These are phyloP conservation scores for Crinitomyces ghanaensis DNA, from an alignment of 805 yeast species.

Conservation along the genomic window DNA sequence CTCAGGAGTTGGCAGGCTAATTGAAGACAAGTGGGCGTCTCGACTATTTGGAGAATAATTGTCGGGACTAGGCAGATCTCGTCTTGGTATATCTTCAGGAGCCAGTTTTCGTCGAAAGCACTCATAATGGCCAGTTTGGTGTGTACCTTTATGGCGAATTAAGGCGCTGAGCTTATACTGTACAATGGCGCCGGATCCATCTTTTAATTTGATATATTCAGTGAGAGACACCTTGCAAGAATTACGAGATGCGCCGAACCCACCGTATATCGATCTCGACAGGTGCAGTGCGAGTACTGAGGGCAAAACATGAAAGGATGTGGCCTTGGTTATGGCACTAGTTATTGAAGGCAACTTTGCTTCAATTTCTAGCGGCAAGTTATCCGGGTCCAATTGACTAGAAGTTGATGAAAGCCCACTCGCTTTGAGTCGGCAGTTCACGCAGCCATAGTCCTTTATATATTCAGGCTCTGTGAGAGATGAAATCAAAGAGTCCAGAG, in stretches of 20 bases:
- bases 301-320: slow-evolving; percentile 55
- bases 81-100: too few species aligned
- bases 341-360: slow-evolving; percentile 33
- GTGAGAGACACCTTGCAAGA: slow-evolving; percentile 59
- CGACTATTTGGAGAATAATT: too few species aligned
- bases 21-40: too few species aligned
- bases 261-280: slow-evolving; percentile 70
- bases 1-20: too few species aligned
- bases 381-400: slow-evolving; percentile 35
- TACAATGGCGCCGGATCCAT: slow-evolving; percentile 13
- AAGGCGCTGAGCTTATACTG: slow-evolving; percentile 57
- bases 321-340: slow-evolving; percentile 57
- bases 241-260: slow-evolving; percentile 58
- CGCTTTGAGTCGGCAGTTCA: slow-evolving; percentile 45
- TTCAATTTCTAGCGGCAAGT: slow-evolving; percentile 33
- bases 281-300: slow-evolving; percentile 66
- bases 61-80: too few species aligned
- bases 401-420: too few species aligned
- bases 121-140: slow-evolving; percentile 82
- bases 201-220: slow-evolving; percentile 36
- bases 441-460: slow-evolving; percentile 65
- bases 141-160: slow-evolving; percentile 81
- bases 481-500: slow-evolving; percentile 43
- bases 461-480: slow-evolving; percentile 54
- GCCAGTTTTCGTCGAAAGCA: slow-evolving; percentile 72